Conservation (phyloP, 2,329 filamentous ascomycete genomes). For the Ophiostoma himal-ulmi region DNA sequence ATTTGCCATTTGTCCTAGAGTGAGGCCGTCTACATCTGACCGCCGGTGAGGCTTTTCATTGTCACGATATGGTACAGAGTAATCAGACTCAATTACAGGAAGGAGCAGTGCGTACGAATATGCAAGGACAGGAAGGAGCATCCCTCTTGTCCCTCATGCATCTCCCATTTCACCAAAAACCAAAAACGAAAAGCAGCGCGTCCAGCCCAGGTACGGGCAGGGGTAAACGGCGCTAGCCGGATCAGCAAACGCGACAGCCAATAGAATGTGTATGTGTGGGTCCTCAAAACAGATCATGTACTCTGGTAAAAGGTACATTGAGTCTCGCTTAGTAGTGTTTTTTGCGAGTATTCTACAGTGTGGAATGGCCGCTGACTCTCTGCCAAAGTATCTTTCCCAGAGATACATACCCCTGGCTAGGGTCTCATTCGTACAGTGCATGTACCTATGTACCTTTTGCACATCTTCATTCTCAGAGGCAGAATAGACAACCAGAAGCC, state of each 20-base stretch:
- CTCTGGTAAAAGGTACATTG: background rate
- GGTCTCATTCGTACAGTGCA: background rate
- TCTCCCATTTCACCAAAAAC: no score
- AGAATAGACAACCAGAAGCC: no score
- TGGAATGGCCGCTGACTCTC: background rate
- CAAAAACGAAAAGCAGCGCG: constrained; percentile 1
- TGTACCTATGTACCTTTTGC: background rate
- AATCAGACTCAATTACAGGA: background rate
- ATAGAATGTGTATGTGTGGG: background rate
- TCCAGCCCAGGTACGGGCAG: background rate
- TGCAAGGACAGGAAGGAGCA: background rate
- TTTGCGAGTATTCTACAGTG: background rate
- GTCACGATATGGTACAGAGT: background rate
- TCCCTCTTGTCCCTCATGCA: no score
- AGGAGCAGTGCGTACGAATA: background rate
- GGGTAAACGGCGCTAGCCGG: background rate
- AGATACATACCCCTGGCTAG: constrained; percentile 10
- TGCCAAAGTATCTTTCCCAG: background rate
- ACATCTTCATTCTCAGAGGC: background rate
- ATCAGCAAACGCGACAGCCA: background rate
- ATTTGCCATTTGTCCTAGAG: no score
- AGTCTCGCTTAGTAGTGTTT: background rate
- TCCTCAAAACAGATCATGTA: background rate
- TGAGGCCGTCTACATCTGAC: no score
- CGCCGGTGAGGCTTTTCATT: background rate